Evolutionary conservation across 75 land plant species (phyloP).

Genomic region (Sequoiadendron giganteum): DNA sequence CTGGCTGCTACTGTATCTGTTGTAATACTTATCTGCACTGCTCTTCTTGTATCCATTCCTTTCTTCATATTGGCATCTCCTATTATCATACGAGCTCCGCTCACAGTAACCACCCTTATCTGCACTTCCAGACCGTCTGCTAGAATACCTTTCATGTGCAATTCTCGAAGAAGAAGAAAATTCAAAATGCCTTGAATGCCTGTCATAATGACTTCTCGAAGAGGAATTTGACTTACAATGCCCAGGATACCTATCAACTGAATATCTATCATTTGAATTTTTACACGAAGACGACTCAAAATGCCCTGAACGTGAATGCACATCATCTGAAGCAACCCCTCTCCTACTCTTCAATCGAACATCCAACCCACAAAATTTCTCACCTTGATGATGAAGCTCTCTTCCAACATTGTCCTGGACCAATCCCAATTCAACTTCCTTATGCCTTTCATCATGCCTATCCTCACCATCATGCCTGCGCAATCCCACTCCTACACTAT

Average conservation of each 20-base stretch:
- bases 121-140: background rate
- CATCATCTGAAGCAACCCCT: slow-evolving; percentile 28
- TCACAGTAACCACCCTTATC: slow-evolving; percentile 23
- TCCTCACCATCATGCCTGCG: slow-evolving; percentile 20
- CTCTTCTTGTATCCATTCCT: slow-evolving; percentile 17
- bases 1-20: background rate
- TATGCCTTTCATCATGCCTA: slow-evolving; percentile 21
- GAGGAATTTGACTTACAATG: slow-evolving; percentile 30
- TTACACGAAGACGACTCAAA: slow-evolving; percentile 22
- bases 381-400: slow-evolving; percentile 19
- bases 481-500: slow-evolving; percentile 25
- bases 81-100: background rate
- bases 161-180: slow-evolving; percentile 24
- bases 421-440: slow-evolving; percentile 28
- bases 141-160: slow-evolving; percentile 26
- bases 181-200: slow-evolving; percentile 35
- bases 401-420: slow-evolving; percentile 30
- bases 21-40: background rate
- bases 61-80: slow-evolving; percentile 21
- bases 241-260: slow-evolving; percentile 21
- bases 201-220: slow-evolving; percentile 28
- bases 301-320: slow-evolving; percentile 14
- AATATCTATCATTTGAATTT: slow-evolving; percentile 28
- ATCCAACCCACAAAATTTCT: slow-evolving; percentile 12
- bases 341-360: slow-evolving; percentile 35